phyloP scores from a whole-genome alignment of 1,284 basidiomycete genomes.

The Bondarzewia mesenterica region DNA sequence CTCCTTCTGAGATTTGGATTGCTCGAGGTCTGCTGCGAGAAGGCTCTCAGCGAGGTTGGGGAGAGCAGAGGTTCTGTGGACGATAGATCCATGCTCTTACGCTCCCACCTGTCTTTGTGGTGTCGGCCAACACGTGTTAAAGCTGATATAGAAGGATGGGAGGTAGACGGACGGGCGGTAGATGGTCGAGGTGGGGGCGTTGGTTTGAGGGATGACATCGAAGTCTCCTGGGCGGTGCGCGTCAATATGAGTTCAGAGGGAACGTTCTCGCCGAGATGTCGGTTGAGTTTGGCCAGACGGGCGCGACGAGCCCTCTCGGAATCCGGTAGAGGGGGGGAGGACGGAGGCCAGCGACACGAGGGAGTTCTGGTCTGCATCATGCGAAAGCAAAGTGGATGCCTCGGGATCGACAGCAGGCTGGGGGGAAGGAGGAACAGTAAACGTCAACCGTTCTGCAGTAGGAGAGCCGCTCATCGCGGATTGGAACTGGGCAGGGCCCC shows the following conservation, averaged over 20 bases:
- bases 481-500: constrained; percentile 1
- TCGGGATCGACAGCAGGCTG: not conserved
- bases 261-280: constrained; percentile 31
- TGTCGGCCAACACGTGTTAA: no score
- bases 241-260: constrained; percentile 25
- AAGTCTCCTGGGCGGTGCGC: not conserved
- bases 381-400: not conserved
- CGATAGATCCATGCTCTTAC: constrained; percentile 4
- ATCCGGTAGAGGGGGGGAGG: not conserved
- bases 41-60: not conserved
- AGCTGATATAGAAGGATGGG: no score
- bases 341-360: not conserved
- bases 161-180: not conserved
- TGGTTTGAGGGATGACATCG: not conserved
- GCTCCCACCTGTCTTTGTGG: constrained; percentile 2
- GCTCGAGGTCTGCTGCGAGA: not conserved
- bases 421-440: no score
- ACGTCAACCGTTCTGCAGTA: no score
- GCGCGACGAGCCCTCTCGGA: constrained; percentile 20
- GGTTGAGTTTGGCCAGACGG: constrained; percentile 31
- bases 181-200: not conserved
- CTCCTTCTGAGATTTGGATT: constrained; percentile 3
- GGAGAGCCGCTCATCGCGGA: not conserved
- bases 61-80: not conserved
- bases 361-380: not conserved